Conservation (phyloP, 1,284 basidiomycete species). For the Anthracocystis panici-leucophaei region DNA sequence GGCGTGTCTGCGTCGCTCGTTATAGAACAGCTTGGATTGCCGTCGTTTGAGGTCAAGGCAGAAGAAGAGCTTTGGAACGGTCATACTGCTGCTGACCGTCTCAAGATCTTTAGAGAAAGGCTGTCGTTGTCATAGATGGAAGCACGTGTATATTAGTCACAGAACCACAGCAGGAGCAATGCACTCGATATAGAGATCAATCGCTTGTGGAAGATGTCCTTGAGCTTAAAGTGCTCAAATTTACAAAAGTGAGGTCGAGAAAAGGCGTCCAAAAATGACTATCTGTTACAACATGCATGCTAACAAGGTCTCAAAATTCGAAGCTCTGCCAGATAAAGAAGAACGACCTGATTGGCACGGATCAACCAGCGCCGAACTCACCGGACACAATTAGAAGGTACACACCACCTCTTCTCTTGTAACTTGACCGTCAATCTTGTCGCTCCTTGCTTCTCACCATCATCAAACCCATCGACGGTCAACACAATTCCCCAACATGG, state of each 20-base stretch:
- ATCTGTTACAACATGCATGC: background rate
- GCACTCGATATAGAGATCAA: no score
- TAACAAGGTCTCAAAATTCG: background rate
- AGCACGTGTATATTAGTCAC: background rate
- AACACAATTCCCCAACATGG: slow-evolving; percentile 15
- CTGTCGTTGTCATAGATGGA: background rate
- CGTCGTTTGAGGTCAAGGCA: slow-evolving; percentile 23
- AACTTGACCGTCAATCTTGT: background rate
- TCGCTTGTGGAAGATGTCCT: no score
- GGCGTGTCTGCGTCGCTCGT: slow-evolving; percentile 52
- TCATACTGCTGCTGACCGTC: slow-evolving; percentile 8
- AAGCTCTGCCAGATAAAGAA: slow-evolving; percentile 11
- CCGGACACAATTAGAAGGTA: slow-evolving; percentile 4
- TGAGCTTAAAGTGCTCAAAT: background rate
- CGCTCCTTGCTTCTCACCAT: background rate
- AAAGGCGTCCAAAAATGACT: background rate
- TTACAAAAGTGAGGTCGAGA: background rate
- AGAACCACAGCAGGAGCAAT: background rate
- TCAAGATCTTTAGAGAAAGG: slow-evolving; percentile 5
- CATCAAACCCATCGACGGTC: background rate
- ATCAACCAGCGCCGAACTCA: slow-evolving; percentile 19
- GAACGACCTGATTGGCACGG: slow-evolving; percentile 16
- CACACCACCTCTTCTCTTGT: background rate
- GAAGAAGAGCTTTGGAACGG: slow-evolving; percentile 50
- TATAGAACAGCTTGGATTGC: slow-evolving; percentile 56